These are phyloP conservation scores for Elaeis oleifera DNA, from an alignment of 202 grass and related monocot species.

Conservation along the genomic window DNA sequence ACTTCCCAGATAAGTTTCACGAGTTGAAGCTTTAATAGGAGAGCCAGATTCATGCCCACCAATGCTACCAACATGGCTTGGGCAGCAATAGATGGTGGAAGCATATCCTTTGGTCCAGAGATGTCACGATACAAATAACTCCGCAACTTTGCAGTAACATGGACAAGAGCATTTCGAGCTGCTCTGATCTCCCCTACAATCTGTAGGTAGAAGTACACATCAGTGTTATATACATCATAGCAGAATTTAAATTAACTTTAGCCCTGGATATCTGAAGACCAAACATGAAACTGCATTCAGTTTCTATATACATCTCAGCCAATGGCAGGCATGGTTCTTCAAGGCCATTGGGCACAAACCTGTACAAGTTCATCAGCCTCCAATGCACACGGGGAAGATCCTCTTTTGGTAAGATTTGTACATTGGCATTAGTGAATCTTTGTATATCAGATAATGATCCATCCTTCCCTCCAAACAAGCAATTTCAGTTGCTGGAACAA, in stretches of 20 bases:
- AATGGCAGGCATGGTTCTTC: background rate
- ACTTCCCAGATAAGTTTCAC: conserved; percentile 49
- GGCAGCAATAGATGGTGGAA: conserved; percentile 8
- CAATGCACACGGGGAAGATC: conserved; percentile 65
- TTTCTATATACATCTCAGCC: no score
- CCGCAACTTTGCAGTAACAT: conserved; percentile 69
- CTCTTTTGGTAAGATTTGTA: conserved; percentile 93
- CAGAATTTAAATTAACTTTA: conserved; percentile 4
- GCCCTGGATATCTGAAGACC: background rate
- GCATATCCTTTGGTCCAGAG: conserved; percentile 30
- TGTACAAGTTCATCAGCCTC: conserved; percentile 96
- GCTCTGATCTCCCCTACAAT: conserved; percentile 97
- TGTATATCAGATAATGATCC: conserved; percentile 81
- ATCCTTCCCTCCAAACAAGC: conserved; percentile 64
- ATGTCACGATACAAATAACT: conserved; percentile 69
- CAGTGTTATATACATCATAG: background rate
- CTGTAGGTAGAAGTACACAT: conserved; percentile 32
- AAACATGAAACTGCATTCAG: background rate
- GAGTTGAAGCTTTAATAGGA: conserved; percentile 41
- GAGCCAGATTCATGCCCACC: conserved; percentile 22
- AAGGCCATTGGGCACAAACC: conserved; percentile 29
- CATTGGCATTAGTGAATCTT: conserved; percentile 71
- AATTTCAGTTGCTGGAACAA: conserved; percentile 85
- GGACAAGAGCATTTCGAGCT: conserved; percentile 79
- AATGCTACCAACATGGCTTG: conserved; percentile 29